Conservation (phyloP, 768 basidiomycete genomes). For the Calvatia gigantea region DNA sequence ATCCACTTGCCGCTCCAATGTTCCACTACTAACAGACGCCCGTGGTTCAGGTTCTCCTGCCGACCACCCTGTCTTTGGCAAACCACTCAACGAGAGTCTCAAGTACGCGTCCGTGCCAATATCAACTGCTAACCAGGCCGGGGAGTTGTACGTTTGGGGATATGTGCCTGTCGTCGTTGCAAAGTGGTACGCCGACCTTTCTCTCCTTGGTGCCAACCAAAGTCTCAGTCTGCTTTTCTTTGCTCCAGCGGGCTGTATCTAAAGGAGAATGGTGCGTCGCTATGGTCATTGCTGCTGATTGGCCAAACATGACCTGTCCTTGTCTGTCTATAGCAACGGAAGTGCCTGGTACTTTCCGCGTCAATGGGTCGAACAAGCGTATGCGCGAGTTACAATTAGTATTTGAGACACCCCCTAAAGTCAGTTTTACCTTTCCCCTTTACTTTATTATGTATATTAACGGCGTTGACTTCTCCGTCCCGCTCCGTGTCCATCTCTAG, state of each 20-base stretch:
- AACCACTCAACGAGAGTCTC: slow-evolving; percentile 79
- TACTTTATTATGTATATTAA: slow-evolving; percentile 1
- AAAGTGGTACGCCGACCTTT: slow-evolving; percentile 69
- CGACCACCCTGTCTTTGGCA: slow-evolving; percentile 67
- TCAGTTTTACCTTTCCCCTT: slow-evolving; percentile 29
- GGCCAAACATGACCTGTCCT: slow-evolving; percentile 5
- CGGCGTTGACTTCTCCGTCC: slow-evolving; percentile 1
- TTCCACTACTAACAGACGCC: background rate
- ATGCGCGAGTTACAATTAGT: slow-evolving; percentile 93
- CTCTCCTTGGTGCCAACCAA: slow-evolving; percentile 6
- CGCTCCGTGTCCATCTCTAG: slow-evolving; percentile 33
- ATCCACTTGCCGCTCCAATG: slow-evolving; percentile 4
- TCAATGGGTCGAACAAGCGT: slow-evolving; percentile 91
- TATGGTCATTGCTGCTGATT: background rate
- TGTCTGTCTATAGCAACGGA: slow-evolving; percentile 62
- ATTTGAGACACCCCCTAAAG: slow-evolving; percentile 87
- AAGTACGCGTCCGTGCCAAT: slow-evolving; percentile 91
- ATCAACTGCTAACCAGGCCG: slow-evolving; percentile 79
- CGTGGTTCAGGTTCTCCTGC: slow-evolving; percentile 12
- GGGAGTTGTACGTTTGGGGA: slow-evolving; percentile 87
- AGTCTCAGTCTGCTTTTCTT: slow-evolving; percentile 12
- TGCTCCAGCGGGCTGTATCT: slow-evolving; percentile 77
- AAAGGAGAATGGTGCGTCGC: slow-evolving; percentile 80
- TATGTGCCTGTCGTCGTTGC: slow-evolving; percentile 97
- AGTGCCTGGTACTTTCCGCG: slow-evolving; percentile 90